Base-by-base conservation (phyloP, 768 basidiomycete genomes). In the Boletellus emodensis region DNA sequence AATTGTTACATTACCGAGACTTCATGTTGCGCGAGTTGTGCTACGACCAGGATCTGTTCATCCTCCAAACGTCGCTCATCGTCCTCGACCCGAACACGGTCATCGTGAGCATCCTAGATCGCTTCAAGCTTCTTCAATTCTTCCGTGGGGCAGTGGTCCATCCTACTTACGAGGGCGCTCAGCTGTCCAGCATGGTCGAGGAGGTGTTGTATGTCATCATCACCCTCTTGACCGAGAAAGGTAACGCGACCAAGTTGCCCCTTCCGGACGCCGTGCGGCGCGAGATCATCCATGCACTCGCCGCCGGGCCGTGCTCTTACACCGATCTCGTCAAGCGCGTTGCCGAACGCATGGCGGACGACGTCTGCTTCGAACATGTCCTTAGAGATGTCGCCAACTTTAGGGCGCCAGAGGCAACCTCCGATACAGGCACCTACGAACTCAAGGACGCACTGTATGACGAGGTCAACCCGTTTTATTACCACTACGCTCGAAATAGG, bases 381-480 rank as follows among this genome's bases (percentile, higher is more conserved):
- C 74, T 99, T 39, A 69, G 70, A 26, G 80, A 88, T 40, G 87
- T 97, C 12, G 85, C 94, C 9, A 80, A 78, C 53, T 95, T 94
- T 77, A 82, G 81, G 41, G 71, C 84, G 2, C 94, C 95, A 0
- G 90, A 90, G 61, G 78, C 79, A 0, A 81, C 81, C 1, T 74
- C 84, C 2, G 94, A 95, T 57, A 78, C 77, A 0, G 95, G 96
- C 0, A 71, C 82, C n/a, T 98, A 97, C 69, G 85, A 94, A 53
- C 80, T 98, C 46, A 87, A 84, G 64, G 83, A 91, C 40, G 88
- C 87, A 58, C 75, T 74, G 17, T 93, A 82, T 66, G 86, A 84
- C 53, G 89, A 96, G 55, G 87, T 97, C 55, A 89, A 97, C 60
- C 94, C 94, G 0, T 96, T 94, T 71, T 96, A 94, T 73, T 90